Evolutionary conservation across 768 basidiomycete species (phyloP), one percentile per base, ranked within the genome.

Genomic region (Macrocybe gigantea): DNA sequence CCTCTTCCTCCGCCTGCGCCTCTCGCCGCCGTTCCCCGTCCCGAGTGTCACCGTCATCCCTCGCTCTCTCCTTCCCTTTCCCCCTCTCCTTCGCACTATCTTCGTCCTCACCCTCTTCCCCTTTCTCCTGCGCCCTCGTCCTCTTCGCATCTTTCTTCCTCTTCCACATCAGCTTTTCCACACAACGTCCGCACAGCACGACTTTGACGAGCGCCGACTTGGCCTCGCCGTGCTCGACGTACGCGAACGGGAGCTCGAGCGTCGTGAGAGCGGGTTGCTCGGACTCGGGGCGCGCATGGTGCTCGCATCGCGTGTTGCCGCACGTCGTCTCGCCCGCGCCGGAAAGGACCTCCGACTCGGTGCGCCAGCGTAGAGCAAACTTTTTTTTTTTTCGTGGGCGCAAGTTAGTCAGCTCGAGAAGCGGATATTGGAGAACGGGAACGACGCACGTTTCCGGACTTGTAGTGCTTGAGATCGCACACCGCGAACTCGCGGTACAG

Each of bases 391-490:
- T 37, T 14, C 41, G 40, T 38, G 33, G 29, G 5, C 2, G 15
- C 15, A 40, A n/a, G 41, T 41, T 7, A 33, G 33, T 39, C 15
- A 7, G 33, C 14, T 15, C 13, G 49, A 8, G 36, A 34, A 33
- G 6, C 7, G 22, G 14, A 37, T 49, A 12, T 29, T 31, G 7
- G 4, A 40, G 34, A 14, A 38, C 36, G 7, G 14, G 33, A 29
- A 35, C 12, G 9, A 62, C 83, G 53, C 52, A 94, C 92, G 51
- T 88, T 86, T 11, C 91, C 89, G 0, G 87, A 83, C 69, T 93
- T 96, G 74, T 90, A 96, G 60, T 97, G 95, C 69, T 97, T 97
- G 50, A 97, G 70, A 66, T 97, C 92, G 60, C 90, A 93, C 14
- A 93, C 72, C 0, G 89, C 91, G 57, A 85, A 98, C 64, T 98